Evolutionary conservation across 345 rosid genomes (phyloP).

Genomic region (Isatis tinctoria): DNA sequence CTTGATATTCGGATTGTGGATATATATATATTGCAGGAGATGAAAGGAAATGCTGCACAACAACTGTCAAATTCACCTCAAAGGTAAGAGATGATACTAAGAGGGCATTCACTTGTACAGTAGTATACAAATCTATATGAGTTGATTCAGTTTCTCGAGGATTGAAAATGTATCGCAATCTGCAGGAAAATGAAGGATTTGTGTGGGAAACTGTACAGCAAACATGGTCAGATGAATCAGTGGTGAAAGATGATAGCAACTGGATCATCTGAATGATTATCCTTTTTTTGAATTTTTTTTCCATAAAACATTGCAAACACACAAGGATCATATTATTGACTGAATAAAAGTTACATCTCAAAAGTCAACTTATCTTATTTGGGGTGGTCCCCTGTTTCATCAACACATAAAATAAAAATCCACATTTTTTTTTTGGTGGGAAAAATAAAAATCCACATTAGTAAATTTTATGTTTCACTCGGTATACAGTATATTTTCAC

Average conservation of each 20-base stretch:
- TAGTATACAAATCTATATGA: not conserved
- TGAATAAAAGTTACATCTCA: constrained; percentile 4
- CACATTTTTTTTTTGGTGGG: too few relatives aligned
- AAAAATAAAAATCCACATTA: too few relatives aligned
- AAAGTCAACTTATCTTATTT: not conserved
- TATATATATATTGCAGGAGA: constrained; percentile 44
- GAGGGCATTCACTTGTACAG: not conserved
- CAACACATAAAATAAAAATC: not conserved
- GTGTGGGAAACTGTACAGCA: constrained; percentile 57
- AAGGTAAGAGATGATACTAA: constrained; percentile 42
- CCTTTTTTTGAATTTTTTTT: not conserved
- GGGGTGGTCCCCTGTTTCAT: not conserved
- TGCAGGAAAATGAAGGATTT: constrained; percentile 41
- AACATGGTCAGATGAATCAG: constrained; percentile 61
- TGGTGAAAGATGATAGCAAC: constrained; percentile 38
- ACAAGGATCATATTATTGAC: not conserved
- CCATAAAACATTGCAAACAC: not conserved
- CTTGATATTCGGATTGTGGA: not conserved
- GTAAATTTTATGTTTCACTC: not conserved
- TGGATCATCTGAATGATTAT: constrained; percentile 35
- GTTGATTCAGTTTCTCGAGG: not conserved
- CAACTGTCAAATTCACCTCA: constrained; percentile 42
- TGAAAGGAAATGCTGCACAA: constrained; percentile 52
- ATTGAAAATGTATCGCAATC: not conserved
- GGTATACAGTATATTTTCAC: too few relatives aligned